Conservation (phyloP, 148 eudicot genomes). For the Fagopyrum tataricum region DNA sequence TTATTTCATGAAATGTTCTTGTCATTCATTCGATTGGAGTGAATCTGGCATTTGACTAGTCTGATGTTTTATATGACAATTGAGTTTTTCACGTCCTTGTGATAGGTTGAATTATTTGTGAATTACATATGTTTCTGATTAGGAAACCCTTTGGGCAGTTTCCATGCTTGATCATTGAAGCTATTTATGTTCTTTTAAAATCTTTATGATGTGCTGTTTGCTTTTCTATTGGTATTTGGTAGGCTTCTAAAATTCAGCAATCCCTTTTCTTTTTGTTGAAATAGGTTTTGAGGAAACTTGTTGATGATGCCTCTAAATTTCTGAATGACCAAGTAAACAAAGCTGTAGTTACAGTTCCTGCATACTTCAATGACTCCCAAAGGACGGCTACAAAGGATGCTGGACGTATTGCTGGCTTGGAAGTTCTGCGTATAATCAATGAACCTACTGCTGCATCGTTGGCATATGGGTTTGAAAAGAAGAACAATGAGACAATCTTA, state of each 20-base stretch:
- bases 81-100: not conserved
- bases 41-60: not conserved
- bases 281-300: constrained; percentile 93
- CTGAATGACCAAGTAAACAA: constrained; percentile 81
- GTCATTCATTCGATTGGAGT: not conserved
- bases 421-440: constrained; percentile 86
- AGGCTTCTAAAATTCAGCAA: not conserved
- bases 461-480: constrained; percentile 98
- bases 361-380: constrained; percentile 95
- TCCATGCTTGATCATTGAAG: not conserved
- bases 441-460: constrained; percentile 97
- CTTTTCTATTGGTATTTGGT: no score
- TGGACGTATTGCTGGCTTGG: constrained; percentile 94
- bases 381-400: constrained; percentile 98
- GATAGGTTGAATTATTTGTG: not conserved
- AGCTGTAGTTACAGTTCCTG: constrained; percentile 95
- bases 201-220: not conserved
- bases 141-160: not conserved
- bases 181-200: not conserved
- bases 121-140: not conserved
- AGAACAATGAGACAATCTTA: constrained; percentile 84
- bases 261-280: not conserved
- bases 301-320: constrained; percentile 94
- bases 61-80: not conserved
- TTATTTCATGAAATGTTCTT: not conserved